A percentile compares a stretch with the other conserved stretches of the same genome.
phyloP scores from a whole-genome alignment of 352 stramenopile species.

The Globisporangium solare region DNA sequence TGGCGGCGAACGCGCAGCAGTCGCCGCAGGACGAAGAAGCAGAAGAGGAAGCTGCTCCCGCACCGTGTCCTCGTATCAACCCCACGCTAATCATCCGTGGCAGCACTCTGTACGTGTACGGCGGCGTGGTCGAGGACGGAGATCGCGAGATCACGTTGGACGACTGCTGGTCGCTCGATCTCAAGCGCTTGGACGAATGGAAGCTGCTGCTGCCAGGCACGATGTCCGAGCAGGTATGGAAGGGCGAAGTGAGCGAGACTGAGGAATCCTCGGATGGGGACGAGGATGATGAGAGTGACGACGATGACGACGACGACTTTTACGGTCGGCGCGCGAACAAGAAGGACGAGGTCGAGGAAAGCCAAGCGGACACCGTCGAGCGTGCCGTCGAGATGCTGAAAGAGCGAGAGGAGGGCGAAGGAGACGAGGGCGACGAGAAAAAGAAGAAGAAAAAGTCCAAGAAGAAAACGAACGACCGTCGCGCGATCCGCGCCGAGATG shows the following conservation, averaged over 20 bases:
- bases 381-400: conserved; percentile 58
- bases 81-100: conserved; percentile 82
- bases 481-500: conserved; percentile 72
- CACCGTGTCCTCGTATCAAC: conserved; percentile 84
- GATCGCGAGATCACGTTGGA: conserved; percentile 95
- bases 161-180: conserved; percentile 93
- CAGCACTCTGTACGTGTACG: conserved; percentile 92
- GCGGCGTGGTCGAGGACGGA: conserved; percentile 91
- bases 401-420: conserved; percentile 22
- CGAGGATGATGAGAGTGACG: conserved; percentile 66
- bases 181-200: conserved; percentile 93
- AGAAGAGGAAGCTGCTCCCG: conserved; percentile 23
- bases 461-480: conserved; percentile 63
- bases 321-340: conserved; percentile 15
- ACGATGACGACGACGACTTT: conserved; percentile 39
- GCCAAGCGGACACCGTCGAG: conserved; percentile 40
- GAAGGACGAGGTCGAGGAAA: conserved; percentile 19
- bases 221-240: conserved; percentile 92
- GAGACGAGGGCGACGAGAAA: conserved; percentile 25
- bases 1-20: not conserved
- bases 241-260: conserved; percentile 80
- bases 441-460: conserved; percentile 61
- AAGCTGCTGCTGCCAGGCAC: conserved; percentile 88
- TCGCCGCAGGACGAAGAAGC: conserved; percentile 21
- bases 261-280: conserved; percentile 82